These are phyloP conservation scores for Beta lomatogona DNA, from an alignment of 179 eudicot species.

Conservation along the genomic window DNA sequence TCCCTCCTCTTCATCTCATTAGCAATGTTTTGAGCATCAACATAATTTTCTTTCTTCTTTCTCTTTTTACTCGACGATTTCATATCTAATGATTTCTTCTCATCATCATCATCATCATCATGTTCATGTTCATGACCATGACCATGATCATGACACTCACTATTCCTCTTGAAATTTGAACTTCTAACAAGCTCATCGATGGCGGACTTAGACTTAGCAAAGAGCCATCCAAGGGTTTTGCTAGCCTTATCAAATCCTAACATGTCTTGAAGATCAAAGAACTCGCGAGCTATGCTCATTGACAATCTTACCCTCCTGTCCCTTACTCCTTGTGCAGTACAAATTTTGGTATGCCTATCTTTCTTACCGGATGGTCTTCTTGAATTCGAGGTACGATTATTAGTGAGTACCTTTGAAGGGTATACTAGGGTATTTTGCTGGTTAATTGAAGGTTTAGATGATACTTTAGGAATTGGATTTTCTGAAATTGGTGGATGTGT, in stretches of 20 bases:
- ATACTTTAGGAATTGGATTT: background rate
- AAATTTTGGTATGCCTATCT: slow-evolving; percentile 50
- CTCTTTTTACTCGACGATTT: background rate
- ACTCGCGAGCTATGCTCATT: slow-evolving; percentile 45
- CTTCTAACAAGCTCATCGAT: slow-evolving; percentile 37
- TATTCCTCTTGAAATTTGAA: background rate
- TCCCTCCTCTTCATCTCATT: slow-evolving; percentile 31
- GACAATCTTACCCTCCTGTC: slow-evolving; percentile 53
- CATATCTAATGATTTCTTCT: background rate
- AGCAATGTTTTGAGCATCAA: background rate
- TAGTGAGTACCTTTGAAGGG: background rate
- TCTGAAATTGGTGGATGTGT: slow-evolving; percentile 15
- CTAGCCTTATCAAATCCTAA: slow-evolving; percentile 49
- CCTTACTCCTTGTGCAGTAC: slow-evolving; percentile 46
- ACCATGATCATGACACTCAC: too few species aligned
- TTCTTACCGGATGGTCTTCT: slow-evolving; percentile 23
- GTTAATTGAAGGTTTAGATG: slow-evolving; percentile 21
- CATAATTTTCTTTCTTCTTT: background rate
- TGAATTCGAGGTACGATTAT: slow-evolving; percentile 6
- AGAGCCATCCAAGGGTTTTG: slow-evolving; percentile 50
- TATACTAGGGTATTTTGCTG: slow-evolving; percentile 1
- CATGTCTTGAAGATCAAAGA: slow-evolving; percentile 49
- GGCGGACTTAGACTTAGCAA: slow-evolving; percentile 36
- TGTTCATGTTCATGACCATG: background rate
- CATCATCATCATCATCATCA: background rate